A percentile compares a stretch with the other conserved stretches of the same genome.
Evolutionary conservation across 129 eudicot genomes (phyloP).

Genomic region (Flaveria robusta): DNA sequence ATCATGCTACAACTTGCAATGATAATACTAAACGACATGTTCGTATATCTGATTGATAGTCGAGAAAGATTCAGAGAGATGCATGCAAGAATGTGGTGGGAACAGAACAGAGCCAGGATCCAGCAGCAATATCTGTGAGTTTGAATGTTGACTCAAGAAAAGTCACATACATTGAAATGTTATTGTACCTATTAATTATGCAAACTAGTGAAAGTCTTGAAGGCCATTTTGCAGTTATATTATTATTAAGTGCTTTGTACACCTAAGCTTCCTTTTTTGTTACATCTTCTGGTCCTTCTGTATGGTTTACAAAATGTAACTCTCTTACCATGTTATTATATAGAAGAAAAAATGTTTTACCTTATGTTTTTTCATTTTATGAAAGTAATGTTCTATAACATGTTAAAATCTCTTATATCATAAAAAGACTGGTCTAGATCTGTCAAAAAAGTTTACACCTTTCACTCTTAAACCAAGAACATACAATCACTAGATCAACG

Average conservation of each 20-base stretch:
- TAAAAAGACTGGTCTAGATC: background rate
- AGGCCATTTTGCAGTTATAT: slow-evolving; percentile 7
- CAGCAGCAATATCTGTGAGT: slow-evolving; percentile 86
- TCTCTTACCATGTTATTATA: background rate
- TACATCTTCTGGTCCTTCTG: slow-evolving; percentile 3
- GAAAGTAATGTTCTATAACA: background rate
- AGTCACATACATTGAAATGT: background rate
- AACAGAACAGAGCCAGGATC: slow-evolving; percentile 80
- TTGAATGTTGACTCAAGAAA: background rate
- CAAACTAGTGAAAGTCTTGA: background rate
- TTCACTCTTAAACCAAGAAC: too few relatives aligned
- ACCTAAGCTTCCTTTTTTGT: background rate
- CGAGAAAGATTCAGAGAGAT: slow-evolving; percentile 87
- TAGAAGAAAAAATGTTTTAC: background rate
- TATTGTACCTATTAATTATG: background rate
- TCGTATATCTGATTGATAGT: slow-evolving; percentile 39
- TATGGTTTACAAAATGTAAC: slow-evolving; percentile 3
- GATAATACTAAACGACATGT: background rate
- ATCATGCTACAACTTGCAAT: background rate
- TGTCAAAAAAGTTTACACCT: too few relatives aligned
- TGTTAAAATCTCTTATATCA: too few relatives aligned
- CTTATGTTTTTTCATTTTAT: background rate
- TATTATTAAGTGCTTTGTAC: background rate
- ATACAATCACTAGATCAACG: too few relatives aligned
- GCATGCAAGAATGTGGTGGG: slow-evolving; percentile 99